These are phyloP conservation scores for Nitzschia sp. DNA, from an alignment of 108 stramenopile genomes.

Conservation along the genomic window DNA sequence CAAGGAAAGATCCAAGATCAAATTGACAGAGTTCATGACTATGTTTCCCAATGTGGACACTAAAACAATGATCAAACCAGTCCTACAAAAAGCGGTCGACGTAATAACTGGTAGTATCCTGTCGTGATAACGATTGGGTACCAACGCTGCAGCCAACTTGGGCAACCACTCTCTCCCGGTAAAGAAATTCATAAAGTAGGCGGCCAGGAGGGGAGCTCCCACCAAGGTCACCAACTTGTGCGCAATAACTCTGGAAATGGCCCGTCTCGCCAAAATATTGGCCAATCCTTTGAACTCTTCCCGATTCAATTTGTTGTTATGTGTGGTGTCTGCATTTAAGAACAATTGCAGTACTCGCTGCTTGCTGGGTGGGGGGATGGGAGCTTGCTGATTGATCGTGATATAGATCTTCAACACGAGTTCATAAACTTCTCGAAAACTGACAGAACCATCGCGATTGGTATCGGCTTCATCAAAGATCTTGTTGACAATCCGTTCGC, in stretches of 20 bases:
- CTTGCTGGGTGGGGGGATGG: constrained; percentile 41
- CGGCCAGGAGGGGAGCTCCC: constrained; percentile 40
- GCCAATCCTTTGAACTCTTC: constrained; percentile 35
- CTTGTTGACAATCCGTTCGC: constrained; percentile 24
- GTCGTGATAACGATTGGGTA: constrained; percentile 25
- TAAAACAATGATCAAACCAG: constrained; percentile 23
- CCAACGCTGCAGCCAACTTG: background rate
- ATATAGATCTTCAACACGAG: constrained; percentile 37
- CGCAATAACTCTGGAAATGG: constrained; percentile 30
- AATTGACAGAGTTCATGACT: constrained; percentile 23
- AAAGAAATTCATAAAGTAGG: constrained; percentile 1
- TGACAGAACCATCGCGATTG: constrained; percentile 40
- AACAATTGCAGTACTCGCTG: constrained; percentile 29
- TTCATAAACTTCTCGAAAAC: constrained; percentile 40
- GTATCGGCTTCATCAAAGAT: constrained; percentile 47
- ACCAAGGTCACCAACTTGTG: constrained; percentile 43
- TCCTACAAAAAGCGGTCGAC: constrained; percentile 28
- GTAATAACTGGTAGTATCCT: constrained; percentile 24
- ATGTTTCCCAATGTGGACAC: constrained; percentile 34
- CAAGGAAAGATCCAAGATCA: constrained; percentile 14
- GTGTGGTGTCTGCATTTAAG: constrained; percentile 16
- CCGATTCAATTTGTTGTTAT: constrained; percentile 11
- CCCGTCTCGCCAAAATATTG: constrained; percentile 18
- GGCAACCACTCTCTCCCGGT: constrained; percentile 15
- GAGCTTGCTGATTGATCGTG: constrained; percentile 38